Conservation (phyloP, 495 filamentous ascomycete genomes). For the Hypoxylon perforatum region DNA sequence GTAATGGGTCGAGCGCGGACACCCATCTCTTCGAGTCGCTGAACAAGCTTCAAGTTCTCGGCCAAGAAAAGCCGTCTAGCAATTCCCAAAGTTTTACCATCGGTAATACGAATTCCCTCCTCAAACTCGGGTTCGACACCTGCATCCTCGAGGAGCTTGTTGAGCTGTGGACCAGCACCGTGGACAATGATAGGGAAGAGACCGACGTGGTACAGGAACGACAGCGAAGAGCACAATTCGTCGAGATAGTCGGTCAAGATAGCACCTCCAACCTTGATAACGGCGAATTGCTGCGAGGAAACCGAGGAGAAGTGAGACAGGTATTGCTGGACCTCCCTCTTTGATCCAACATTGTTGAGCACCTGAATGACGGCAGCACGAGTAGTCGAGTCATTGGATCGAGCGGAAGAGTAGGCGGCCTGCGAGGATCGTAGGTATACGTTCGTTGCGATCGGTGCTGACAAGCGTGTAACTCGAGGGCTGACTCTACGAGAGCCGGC, state of each 20-base stretch:
- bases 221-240: conserved; percentile 85
- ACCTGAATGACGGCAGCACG: conserved; percentile 92
- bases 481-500: conserved; percentile 56
- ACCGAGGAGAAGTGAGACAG: conserved; percentile 97
- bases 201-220: conserved; percentile 94
- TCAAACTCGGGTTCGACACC: conserved; percentile 97
- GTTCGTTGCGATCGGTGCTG: conserved; percentile 38
- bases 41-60: conserved; percentile 95
- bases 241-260: conserved; percentile 96
- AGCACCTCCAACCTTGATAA: conserved; percentile 98
- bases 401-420: conserved; percentile 48
- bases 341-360: conserved; percentile 95
- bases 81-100: conserved; percentile 92
- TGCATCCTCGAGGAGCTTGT: conserved; percentile 89
- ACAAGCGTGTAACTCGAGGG: conserved; percentile 49
- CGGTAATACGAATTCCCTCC: conserved; percentile 95
- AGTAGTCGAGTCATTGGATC: conserved; percentile 65
- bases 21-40: conserved; percentile 90
- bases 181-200: conserved; percentile 97
- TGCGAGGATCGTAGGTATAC: conserved; percentile 42
- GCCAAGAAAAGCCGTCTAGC: conserved; percentile 92
- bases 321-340: conserved; percentile 98
- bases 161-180: conserved; percentile 95
- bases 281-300: conserved; percentile 96
- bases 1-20: conserved; percentile 92